phyloP scores from a whole-genome alignment of 176 grass and related monocot species.

The Rhynchospora tenuis region DNA sequence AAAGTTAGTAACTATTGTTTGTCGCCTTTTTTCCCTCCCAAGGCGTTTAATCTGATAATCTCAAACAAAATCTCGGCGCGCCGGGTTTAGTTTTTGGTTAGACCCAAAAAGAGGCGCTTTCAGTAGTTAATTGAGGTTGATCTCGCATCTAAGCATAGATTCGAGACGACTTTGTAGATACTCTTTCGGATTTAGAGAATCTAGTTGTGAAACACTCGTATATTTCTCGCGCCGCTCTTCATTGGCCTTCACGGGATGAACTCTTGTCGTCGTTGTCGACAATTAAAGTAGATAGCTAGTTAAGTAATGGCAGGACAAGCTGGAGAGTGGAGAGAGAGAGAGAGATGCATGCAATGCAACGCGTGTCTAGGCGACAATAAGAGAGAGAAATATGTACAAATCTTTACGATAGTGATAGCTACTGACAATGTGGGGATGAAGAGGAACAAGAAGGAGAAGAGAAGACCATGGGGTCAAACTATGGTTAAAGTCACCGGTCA shows the following conservation, averaged over 20 bases:
- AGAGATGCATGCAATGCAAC: not conserved
- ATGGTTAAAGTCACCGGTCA: too few species aligned
- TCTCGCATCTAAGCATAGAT: not conserved
- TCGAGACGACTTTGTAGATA: not conserved
- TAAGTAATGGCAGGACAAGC: constrained; percentile 9
- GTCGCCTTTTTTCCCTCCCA: not conserved
- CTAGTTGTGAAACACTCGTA: not conserved
- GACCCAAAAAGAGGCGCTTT: not conserved
- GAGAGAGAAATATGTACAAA: constrained; percentile 4
- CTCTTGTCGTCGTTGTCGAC: not conserved
- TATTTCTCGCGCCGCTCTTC: not conserved
- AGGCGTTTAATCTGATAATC: not conserved
- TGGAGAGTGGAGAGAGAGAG: not conserved
- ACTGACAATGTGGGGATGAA: constrained; percentile 11
- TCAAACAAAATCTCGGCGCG: not conserved
- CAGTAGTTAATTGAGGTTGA: constrained; percentile 12
- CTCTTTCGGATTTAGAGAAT: constrained; percentile 3
- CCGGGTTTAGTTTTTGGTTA: not conserved
- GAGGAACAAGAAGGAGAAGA: not conserved
- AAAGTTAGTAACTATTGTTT: not conserved
- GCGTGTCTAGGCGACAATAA: not conserved
- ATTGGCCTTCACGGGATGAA: not conserved
- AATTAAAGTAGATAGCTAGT: not conserved
- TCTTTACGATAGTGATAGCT: constrained; percentile 15
- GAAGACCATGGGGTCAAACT: too few species aligned